Evolutionary conservation across 257 asterid species (phyloP), one percentile per base, ranked within the genome.

Genomic region (Gardenia jasminoides): DNA sequence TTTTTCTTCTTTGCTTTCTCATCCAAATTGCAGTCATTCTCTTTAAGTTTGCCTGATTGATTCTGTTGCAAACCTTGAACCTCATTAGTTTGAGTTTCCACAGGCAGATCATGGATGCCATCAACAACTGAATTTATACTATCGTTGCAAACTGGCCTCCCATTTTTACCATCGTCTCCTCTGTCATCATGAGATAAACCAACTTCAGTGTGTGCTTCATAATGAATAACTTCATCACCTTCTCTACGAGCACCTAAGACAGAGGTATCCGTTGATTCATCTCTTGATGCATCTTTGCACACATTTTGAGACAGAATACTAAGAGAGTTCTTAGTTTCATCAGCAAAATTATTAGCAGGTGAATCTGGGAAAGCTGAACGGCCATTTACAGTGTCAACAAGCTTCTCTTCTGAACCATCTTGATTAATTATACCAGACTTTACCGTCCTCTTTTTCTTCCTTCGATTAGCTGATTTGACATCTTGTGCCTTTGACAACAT

Each of bases 1-100:
- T 79, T 73, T 85, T 79, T 86, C 76, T 33, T 86, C 79, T 76
- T 84, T 24, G 70, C 62, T 58, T 81, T 90, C 86, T 44, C 83
- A 69, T 72, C 76, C 46, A 46, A 54, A 81, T 52, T 83, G 70
- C 74, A 84, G 30, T 68, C 67, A 69, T 46, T 83, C 78, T 78
- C 77, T 50, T 46, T 59, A 48, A 59, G 58, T 70, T 41, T 64
- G 2, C 43, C 66, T n/a, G 71, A 43, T 31, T 80, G 76, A 76
- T 81, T 80, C 69, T 13, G 69, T 31, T 8, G 68, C 62, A 66
- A 67, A 76, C 67, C 71, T 83, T 65, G 76, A 24, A 73, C 82
- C 78, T 86, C 74, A 64, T 75, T 84, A 72, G 71, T 82, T 76
- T 82, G 78, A 70, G 67, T 88, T 47, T 43, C 54, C n/a, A 79